phyloP scores from a whole-genome alignment of 2,329 filamentous ascomycete genomes.

The Neospermospora avenae region DNA sequence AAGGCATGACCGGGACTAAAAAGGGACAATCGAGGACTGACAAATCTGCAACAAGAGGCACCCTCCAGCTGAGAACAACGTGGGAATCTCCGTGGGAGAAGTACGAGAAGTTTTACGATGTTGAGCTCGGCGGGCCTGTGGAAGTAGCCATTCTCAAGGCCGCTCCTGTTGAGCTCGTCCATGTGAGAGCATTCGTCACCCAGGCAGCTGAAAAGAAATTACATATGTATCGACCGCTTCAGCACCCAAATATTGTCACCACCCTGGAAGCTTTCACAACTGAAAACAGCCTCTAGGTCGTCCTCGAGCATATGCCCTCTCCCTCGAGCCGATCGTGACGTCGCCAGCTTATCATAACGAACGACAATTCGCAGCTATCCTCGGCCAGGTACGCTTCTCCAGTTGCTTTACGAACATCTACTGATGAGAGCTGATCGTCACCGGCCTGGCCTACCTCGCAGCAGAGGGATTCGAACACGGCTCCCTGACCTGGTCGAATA shows the following conservation, averaged over 20 bases:
- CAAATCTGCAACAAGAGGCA: constrained; percentile 14
- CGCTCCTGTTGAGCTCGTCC: constrained; percentile 18
- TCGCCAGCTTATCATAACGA: constrained; percentile 16
- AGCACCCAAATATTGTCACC: constrained; percentile 19
- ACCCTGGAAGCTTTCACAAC: constrained; percentile 23
- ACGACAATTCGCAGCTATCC: constrained; percentile 16
- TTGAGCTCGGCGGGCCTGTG: background rate
- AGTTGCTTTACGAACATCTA: constrained; percentile 9
- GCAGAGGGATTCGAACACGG: constrained; percentile 18
- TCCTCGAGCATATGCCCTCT: constrained; percentile 23
- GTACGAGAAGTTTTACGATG: constrained; percentile 16
- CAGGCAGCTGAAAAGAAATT: constrained; percentile 15
- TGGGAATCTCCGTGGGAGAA: constrained; percentile 13
- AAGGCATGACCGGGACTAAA: constrained; percentile 8
- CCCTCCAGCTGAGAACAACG: constrained; percentile 10
- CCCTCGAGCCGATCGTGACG: constrained; percentile 19
- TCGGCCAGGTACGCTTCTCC: constrained; percentile 19
- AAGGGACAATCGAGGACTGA: constrained; percentile 10
- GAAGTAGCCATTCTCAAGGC: constrained; percentile 18
- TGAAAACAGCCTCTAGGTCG: constrained; percentile 16
- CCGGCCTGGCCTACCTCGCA: constrained; percentile 16
- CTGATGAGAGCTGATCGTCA: constrained; percentile 17
- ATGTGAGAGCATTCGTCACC: constrained; percentile 21
- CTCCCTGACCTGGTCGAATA: constrained; percentile 22
- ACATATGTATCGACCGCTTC: constrained; percentile 15